Percentiles rank a stretch among this genome's conserved stretches.
Evolutionary conservation across 345 rosid species (phyloP).

Genomic region (Lepidium aucheri): DNA sequence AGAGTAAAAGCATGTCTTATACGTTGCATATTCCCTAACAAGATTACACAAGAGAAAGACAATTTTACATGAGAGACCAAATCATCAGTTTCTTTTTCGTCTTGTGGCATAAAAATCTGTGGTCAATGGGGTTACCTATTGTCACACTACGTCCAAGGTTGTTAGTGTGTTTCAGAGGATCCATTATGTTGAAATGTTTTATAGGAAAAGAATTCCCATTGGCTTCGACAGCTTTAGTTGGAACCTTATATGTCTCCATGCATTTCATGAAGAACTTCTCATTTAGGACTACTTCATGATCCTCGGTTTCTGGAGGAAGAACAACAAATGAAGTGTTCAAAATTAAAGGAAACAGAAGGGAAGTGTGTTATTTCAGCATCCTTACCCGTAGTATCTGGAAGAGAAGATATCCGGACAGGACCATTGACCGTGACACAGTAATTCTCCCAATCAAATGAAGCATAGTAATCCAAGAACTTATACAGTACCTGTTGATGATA

Average conservation of each 20-base stretch:
- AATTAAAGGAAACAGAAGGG: background rate
- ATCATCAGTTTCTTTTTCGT: background rate
- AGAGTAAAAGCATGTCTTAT: constrained; percentile 53
- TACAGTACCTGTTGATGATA: constrained; percentile 44
- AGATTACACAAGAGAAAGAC: background rate
- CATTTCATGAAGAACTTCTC: constrained; percentile 46
- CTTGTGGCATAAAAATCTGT: background rate
- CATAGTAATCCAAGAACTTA: constrained; percentile 65
- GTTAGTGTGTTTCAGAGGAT: constrained; percentile 71
- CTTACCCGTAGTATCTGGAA: constrained; percentile 51
- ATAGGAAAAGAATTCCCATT: constrained; percentile 33
- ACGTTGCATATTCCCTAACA: constrained; percentile 57
- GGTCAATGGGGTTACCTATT: constrained; percentile 47
- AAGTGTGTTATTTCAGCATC: background rate
- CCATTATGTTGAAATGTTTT: constrained; percentile 68
- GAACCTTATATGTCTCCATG: constrained; percentile 35
- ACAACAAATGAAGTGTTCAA: background rate
- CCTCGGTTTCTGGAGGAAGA: constrained; percentile 13
- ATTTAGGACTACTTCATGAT: constrained; percentile 32
- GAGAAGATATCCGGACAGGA: constrained; percentile 46
- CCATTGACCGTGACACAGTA: constrained; percentile 54
- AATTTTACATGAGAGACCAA: background rate
- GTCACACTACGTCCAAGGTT: constrained; percentile 91
- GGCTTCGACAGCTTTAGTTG: constrained; percentile 27
- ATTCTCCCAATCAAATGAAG: constrained; percentile 70